Conservation (phyloP, 768 basidiomycete genomes). For the Termitomyces eurrhizus region DNA sequence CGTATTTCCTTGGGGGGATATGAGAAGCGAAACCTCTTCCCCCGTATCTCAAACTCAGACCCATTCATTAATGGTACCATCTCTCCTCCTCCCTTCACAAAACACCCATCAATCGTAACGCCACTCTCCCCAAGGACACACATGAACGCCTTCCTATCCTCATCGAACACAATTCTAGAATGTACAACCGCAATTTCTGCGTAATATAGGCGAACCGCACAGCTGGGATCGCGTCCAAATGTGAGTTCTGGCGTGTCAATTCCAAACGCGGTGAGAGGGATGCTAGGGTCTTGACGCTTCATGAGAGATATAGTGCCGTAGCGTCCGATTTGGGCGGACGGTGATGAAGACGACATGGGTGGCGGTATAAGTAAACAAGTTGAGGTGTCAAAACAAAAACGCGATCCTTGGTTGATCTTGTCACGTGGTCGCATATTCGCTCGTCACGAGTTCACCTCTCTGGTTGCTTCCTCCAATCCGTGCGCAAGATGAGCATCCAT, state of each 20-base stretch:
- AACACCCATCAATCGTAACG: conserved; percentile 57
- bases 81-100: conserved; percentile 36
- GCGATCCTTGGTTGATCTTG: not conserved
- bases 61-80: conserved; percentile 62
- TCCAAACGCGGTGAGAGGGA: conserved; percentile 61
- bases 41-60: conserved; percentile 63
- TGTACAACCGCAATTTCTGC: conserved; percentile 57
- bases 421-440: not conserved
- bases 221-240: conserved; percentile 61
- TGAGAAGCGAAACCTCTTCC: conserved; percentile 66
- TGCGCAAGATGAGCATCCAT: too few relatives aligned
- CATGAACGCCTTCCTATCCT: conserved; percentile 70
- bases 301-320: conserved; percentile 65
- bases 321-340: conserved; percentile 45
- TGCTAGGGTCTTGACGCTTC: conserved; percentile 43
- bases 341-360: not conserved
- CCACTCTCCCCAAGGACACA: conserved; percentile 58
- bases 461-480: too few relatives aligned
- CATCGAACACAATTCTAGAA: conserved; percentile 65
- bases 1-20: conserved; percentile 76
- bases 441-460: too few relatives aligned
- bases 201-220: conserved; percentile 71
- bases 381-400: not conserved
- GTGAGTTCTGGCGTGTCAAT: conserved; percentile 67
- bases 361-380: not conserved